These are phyloP conservation scores for Umbelopsis sp. DNA, from an alignment of 192 early-diverging fungal species.

Conservation along the genomic window DNA sequence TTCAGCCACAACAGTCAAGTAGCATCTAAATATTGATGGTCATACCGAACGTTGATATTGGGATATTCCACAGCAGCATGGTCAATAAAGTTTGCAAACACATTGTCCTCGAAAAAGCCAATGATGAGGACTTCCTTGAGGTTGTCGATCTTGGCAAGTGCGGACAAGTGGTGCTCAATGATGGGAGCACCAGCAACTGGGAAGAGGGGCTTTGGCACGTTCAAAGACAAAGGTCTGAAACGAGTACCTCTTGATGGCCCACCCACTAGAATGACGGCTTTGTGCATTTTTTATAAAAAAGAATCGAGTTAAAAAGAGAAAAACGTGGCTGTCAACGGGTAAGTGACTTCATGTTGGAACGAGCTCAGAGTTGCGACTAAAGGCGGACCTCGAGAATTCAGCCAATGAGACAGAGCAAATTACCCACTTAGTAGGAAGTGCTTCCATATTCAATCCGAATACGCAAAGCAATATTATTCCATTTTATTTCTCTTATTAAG, in stretches of 20 bases:
- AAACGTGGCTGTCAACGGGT: conserved; percentile 11
- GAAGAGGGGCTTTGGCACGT: conserved; percentile 97
- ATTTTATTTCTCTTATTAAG: too few species aligned
- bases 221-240: conserved; percentile 96
- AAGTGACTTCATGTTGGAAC: background rate
- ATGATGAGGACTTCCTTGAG: conserved; percentile 94
- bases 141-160: conserved; percentile 84
- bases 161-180: conserved; percentile 96
- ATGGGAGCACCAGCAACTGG: conserved; percentile 95
- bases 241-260: conserved; percentile 96
- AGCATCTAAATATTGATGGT: background rate
- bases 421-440: too few species aligned
- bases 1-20: background rate
- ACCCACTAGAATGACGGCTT: conserved; percentile 96
- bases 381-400: too few species aligned
- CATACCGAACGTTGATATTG: conserved; percentile 80
- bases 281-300: conserved; percentile 34
- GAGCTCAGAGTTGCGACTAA: too few species aligned
- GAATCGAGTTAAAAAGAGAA: background rate
- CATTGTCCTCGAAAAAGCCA: conserved; percentile 95
- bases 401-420: too few species aligned
- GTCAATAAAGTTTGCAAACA: conserved; percentile 90
- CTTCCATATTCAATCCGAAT: too few species aligned
- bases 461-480: too few species aligned
- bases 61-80: conserved; percentile 88